Percentiles rank a stretch among this genome's conserved stretches.
phyloP scores from a whole-genome alignment of 106 monocot species.

The Dendrobium chrysotoxum region DNA sequence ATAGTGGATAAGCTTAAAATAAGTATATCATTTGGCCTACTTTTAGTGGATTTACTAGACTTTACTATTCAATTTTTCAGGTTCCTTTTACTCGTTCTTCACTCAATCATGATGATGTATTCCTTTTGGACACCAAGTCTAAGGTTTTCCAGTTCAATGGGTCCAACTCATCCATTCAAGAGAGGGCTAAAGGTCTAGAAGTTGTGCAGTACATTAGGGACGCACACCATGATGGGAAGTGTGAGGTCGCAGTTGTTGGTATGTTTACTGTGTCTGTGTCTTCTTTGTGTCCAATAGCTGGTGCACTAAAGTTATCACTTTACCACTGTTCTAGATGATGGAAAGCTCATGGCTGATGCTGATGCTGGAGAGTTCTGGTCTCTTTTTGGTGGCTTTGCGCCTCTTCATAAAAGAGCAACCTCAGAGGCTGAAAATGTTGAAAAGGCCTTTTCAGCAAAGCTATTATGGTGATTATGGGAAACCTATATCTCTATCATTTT shows the following conservation, averaged over 20 bases:
- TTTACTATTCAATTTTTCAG: slow-evolving; percentile 15
- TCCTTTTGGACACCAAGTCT: slow-evolving; percentile 50
- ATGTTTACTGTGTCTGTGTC: neutral
- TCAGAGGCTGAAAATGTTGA: slow-evolving; percentile 27
- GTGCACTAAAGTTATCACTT: neutral
- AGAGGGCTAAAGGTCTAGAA: slow-evolving; percentile 67
- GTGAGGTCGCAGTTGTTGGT: slow-evolving; percentile 48
- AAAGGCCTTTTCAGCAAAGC: slow-evolving; percentile 34
- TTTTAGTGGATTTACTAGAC: neutral
- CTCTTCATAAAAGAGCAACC: slow-evolving; percentile 66
- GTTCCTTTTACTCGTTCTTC: slow-evolving; percentile 55
- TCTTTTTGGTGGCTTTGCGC: slow-evolving; percentile 95
- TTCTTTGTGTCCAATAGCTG: neutral
- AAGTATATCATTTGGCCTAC: neutral
- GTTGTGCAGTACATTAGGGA: slow-evolving; percentile 59
- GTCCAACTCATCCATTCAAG: slow-evolving; percentile 58
- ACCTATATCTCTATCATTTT: neutral
- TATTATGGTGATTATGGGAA: slow-evolving; percentile 52
- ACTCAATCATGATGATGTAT: slow-evolving; percentile 57
- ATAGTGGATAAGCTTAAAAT: neutral
- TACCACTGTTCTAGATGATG: slow-evolving; percentile 55
- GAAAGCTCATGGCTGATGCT: slow-evolving; percentile 88
- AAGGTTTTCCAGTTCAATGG: slow-evolving; percentile 71
- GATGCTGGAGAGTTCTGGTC: slow-evolving; percentile 94
- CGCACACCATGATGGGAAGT: slow-evolving; percentile 47